phyloP scores from a whole-genome alignment of 129 eudicot genomes.

The Sambucus nigra region DNA sequence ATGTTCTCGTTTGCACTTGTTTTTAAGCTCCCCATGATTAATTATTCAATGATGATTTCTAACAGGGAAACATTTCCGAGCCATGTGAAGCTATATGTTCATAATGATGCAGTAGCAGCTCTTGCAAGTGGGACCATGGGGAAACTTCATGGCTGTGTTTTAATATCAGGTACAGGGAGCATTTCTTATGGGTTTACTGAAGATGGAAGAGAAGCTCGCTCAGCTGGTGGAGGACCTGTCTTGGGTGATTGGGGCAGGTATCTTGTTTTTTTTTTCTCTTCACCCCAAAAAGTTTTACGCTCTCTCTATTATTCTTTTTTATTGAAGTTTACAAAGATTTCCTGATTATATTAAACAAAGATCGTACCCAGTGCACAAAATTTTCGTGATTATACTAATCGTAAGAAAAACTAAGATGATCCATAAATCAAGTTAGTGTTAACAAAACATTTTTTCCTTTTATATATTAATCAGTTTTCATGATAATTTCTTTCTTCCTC shows the following conservation, averaged over 20 bases:
- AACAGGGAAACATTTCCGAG: conserved; percentile 52
- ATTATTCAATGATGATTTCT: conserved; percentile 4
- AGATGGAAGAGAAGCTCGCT: conserved; percentile 85
- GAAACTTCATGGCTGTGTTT: conserved; percentile 90
- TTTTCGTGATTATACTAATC: no score
- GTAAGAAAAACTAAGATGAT: background rate
- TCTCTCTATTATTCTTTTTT: background rate
- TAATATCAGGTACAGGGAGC: conserved; percentile 87
- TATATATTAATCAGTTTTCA: no score
- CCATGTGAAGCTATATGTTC: conserved; percentile 55
- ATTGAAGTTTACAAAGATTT: background rate
- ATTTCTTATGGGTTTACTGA: conserved; percentile 81
- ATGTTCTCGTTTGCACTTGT: background rate
- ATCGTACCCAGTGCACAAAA: no score
- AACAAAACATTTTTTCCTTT: no score
- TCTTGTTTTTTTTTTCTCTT: background rate
- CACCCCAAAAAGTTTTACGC: background rate
- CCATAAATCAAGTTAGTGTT: background rate
- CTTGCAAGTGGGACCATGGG: conserved; percentile 95
- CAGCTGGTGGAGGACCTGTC: conserved; percentile 89
- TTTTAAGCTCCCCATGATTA: background rate
- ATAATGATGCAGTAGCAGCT: conserved; percentile 89
- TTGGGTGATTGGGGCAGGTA: conserved; percentile 99
- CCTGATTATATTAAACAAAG: no score
- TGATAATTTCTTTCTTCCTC: no score